phyloP scores from a whole-genome alignment of 2,329 filamentous ascomycete genomes.

The Diaporthe ilicicola region DNA sequence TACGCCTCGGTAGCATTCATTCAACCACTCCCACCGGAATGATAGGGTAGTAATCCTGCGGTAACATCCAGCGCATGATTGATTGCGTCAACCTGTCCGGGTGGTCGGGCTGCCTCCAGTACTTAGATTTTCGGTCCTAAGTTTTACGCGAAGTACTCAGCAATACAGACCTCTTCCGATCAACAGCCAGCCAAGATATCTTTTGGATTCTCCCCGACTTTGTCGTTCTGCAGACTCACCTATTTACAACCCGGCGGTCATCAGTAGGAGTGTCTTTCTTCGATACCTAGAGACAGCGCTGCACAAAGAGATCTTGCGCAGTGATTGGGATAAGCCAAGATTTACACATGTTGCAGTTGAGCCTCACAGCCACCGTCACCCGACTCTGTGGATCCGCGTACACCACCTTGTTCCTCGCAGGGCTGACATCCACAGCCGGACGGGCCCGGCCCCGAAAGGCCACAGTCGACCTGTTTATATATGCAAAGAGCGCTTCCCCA shows the following conservation, averaged over 20 bases:
- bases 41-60: background rate
- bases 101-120: background rate
- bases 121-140: background rate
- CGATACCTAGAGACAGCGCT: too few relatives aligned
- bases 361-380: constrained; percentile 15
- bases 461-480: background rate
- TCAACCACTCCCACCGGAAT: background rate
- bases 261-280: background rate
- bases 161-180: background rate
- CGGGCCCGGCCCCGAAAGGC: constrained; percentile 5
- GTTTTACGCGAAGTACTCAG: background rate
- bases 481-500: background rate
- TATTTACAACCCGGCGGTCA: background rate
- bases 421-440: background rate
- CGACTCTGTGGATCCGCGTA: constrained; percentile 10
- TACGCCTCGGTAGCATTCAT: background rate
- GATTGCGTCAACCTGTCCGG: constrained; percentile 12
- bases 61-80: background rate
- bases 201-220: too few relatives aligned
- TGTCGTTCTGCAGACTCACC: background rate
- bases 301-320: too few relatives aligned
- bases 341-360: constrained; percentile 10
- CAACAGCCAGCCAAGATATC: background rate
- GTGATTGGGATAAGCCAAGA: background rate
- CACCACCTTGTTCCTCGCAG: background rate